A percentile compares a stretch with the other conserved stretches of the same genome.
These are phyloP conservation scores for Boletus pseudo-olivaceus DNA, from an alignment of 768 basidiomycete genomes.

Conservation along the genomic window DNA sequence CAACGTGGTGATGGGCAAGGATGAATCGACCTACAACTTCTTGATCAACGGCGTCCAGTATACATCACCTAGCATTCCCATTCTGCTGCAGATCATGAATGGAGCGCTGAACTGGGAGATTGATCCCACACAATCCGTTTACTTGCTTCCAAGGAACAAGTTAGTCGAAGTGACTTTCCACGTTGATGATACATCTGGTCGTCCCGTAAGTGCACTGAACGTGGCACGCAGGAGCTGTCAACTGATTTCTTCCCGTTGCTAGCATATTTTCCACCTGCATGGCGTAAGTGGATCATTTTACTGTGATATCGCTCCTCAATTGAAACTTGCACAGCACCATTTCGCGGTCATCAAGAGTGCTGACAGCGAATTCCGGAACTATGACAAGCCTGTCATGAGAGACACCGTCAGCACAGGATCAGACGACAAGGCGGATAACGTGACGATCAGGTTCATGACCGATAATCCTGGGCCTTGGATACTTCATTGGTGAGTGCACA, in stretches of 20 bases:
- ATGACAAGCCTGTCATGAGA: conserved; percentile 46
- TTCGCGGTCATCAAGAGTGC: conserved; percentile 44
- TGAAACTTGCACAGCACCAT: conserved; percentile 31
- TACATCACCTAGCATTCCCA: conserved; percentile 12
- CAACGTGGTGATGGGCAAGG: conserved; percentile 12
- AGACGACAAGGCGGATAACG: conserved; percentile 36
- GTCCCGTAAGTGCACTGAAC: conserved; percentile 28
- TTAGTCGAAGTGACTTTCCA: conserved; percentile 15
- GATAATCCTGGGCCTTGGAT: conserved; percentile 69
- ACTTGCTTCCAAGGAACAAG: conserved; percentile 15
- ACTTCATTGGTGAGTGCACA: conserved; percentile 33
- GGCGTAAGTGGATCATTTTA: conserved; percentile 10
- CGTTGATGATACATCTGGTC: conserved; percentile 5
- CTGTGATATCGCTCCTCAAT: background rate
- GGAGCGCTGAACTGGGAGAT: conserved; percentile 4
- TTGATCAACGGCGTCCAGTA: conserved; percentile 14
- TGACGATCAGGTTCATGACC: conserved; percentile 57
- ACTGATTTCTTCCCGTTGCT: background rate
- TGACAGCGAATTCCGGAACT: conserved; percentile 36
- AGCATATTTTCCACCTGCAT: conserved; percentile 24
- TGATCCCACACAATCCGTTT: conserved; percentile 8
- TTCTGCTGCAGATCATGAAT: conserved; percentile 25
- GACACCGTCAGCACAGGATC: conserved; percentile 43
- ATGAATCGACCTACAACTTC: conserved; percentile 6
- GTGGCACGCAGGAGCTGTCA: background rate